Evolutionary conservation across 345 rosid species (phyloP).

Genomic region (Eucalyptus curtisii): DNA sequence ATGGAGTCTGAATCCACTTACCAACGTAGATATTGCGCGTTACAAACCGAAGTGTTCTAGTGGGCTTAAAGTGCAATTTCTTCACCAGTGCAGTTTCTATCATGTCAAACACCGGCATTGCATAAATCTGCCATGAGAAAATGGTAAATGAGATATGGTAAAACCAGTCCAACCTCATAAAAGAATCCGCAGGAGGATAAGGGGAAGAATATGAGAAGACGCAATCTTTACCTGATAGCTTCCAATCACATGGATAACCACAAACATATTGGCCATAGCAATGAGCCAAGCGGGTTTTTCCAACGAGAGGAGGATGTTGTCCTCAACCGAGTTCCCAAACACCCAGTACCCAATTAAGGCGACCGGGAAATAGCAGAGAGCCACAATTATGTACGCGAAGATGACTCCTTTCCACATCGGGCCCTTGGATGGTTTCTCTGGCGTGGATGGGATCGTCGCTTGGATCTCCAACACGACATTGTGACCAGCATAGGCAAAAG

Average conservation of each 20-base stretch:
- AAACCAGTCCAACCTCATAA: background rate
- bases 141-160: background rate
- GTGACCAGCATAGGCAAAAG: slow-evolving; percentile 78
- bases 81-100: slow-evolving; percentile 14
- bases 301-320: slow-evolving; percentile 45
- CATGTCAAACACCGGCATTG: slow-evolving; percentile 32
- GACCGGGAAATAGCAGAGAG: slow-evolving; percentile 75
- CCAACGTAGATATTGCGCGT: slow-evolving; percentile 14
- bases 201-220: background rate
- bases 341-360: slow-evolving; percentile 51
- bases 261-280: slow-evolving; percentile 57
- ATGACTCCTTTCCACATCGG: slow-evolving; percentile 76
- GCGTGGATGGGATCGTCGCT: slow-evolving; percentile 76
- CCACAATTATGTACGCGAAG: slow-evolving; percentile 56
- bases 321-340: slow-evolving; percentile 40
- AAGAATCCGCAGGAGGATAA: background rate
- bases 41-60: slow-evolving; percentile 3
- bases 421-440: slow-evolving; percentile 60
- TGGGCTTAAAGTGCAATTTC: slow-evolving; percentile 12
- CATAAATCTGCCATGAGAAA: slow-evolving; percentile 6
- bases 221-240: slow-evolving; percentile 50
- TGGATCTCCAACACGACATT: slow-evolving; percentile 74
- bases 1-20: background rate
- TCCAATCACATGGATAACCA: slow-evolving; percentile 72
- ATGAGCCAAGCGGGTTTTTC: slow-evolving; percentile 63